phyloP scores from a whole-genome alignment of 768 basidiomycete species.

The Amanita jacksonii region DNA sequence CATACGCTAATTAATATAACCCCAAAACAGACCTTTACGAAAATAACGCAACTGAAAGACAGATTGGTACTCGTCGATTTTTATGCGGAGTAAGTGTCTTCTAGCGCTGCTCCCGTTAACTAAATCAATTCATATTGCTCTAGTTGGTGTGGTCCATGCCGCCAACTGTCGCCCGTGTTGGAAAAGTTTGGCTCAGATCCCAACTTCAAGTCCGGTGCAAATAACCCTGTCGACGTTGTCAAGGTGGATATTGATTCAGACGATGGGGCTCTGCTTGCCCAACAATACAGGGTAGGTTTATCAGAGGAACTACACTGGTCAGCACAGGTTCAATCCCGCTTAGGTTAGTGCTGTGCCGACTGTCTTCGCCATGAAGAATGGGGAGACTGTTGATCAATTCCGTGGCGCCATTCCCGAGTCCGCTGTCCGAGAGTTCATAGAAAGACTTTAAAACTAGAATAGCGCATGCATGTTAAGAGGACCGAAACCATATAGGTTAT shows the following conservation, averaged over 20 bases:
- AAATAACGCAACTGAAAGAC: constrained; percentile 29
- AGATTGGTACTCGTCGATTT: constrained; percentile 68
- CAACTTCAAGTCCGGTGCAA: constrained; percentile 30
- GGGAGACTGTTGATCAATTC: constrained; percentile 49
- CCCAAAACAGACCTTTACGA: constrained; percentile 27
- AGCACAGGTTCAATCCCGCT: too few species aligned
- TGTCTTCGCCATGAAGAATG: constrained; percentile 67
- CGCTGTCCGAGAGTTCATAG: constrained; percentile 36
- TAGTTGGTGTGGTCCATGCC: constrained; percentile 80
- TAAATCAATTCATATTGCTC: background rate
- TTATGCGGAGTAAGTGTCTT: constrained; percentile 60
- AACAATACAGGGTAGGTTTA: constrained; percentile 36
- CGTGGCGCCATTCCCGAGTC: constrained; percentile 44
- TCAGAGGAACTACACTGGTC: constrained; percentile 1
- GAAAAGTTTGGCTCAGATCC: constrained; percentile 44
- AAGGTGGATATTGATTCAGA: constrained; percentile 58
- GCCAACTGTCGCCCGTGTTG: constrained; percentile 59
- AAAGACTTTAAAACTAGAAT: constrained; percentile 22
- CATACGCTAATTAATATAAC: background rate
- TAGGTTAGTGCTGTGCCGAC: constrained; percentile 75
- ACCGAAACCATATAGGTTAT: background rate
- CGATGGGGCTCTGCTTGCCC: constrained; percentile 39
- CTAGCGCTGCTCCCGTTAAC: background rate
- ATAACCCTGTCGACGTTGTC: constrained; percentile 58
- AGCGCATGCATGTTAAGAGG: background rate